A percentile compares a stretch with the other conserved stretches of the same genome.
phyloP scores from a whole-genome alignment of 2,329 filamentous ascomycete species.

The Hypoxylon sp. region DNA sequence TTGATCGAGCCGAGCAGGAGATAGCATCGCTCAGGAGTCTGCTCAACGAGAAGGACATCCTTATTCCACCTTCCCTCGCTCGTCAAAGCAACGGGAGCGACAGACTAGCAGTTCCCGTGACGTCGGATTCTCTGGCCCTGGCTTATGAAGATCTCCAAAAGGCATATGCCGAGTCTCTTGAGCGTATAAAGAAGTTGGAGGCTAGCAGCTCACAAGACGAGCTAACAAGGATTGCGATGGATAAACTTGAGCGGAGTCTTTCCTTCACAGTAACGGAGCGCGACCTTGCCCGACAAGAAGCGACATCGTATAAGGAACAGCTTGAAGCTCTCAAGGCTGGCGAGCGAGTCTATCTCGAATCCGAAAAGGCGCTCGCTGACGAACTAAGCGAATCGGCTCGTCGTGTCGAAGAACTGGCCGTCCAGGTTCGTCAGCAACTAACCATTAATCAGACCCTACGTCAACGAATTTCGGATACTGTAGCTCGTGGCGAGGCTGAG shows the following conservation, averaged over 20 bases:
- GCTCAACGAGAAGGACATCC: constrained; percentile 85
- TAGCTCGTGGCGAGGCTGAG: constrained; percentile 85
- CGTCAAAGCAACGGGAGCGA: constrained; percentile 60
- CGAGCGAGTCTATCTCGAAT: constrained; percentile 70
- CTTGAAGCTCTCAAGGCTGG: constrained; percentile 70
- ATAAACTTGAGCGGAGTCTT: constrained; percentile 77
- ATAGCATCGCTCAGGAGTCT: constrained; percentile 85
- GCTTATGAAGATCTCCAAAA: constrained; percentile 83
- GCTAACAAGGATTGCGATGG: constrained; percentile 73
- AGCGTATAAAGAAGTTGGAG: constrained; percentile 76
- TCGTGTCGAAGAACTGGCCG: constrained; percentile 83
- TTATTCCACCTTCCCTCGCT: constrained; percentile 73
- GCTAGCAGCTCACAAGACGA: constrained; percentile 65
- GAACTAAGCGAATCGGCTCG: constrained; percentile 81
- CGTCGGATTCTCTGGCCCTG: constrained; percentile 79
- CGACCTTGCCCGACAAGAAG: constrained; percentile 78
- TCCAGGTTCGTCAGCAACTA: constrained; percentile 84
- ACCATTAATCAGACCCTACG: constrained; percentile 82
- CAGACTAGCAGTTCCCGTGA: constrained; percentile 65
- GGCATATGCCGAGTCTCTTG: constrained; percentile 76
- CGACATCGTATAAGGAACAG: constrained; percentile 72
- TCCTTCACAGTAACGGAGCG: constrained; percentile 78
- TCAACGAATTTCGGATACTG: constrained; percentile 81
- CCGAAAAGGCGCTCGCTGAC: constrained; percentile 75
- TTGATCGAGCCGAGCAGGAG: constrained; percentile 95